These are phyloP conservation scores for Leccinum ochraceum DNA, from an alignment of 768 basidiomycete genomes.

Conservation along the genomic window DNA sequence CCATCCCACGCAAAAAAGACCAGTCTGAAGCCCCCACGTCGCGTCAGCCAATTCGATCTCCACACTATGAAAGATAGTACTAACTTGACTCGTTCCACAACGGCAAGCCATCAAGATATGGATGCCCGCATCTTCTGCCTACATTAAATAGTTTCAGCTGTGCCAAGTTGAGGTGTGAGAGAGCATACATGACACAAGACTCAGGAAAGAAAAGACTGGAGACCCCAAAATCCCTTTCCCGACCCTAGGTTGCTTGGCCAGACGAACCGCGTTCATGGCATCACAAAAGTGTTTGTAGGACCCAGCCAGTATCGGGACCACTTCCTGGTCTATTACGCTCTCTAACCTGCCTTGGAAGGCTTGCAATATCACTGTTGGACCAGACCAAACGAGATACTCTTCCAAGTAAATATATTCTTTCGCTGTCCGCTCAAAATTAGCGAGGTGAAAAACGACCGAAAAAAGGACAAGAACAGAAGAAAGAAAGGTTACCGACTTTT, in stretches of 20 bases:
- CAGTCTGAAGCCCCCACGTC: conserved; percentile 9
- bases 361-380: conserved; percentile 7
- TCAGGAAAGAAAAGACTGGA: background rate
- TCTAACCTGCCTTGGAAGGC: conserved; percentile 14
- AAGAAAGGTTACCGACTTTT: conserved; percentile 8
- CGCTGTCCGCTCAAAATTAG: background rate
- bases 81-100: conserved; percentile 17
- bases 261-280: background rate
- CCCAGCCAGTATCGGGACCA: conserved; percentile 2
- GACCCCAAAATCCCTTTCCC: background rate
- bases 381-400: conserved; percentile 19
- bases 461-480: background rate
- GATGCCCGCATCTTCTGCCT: conserved; percentile 9
- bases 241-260: background rate
- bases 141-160: background rate
- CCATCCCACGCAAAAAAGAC: conserved; percentile 15
- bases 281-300: conserved; percentile 15
- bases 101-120: background rate
- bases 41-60: background rate
- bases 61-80: background rate
- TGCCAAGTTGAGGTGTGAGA: background rate
- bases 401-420: conserved; percentile 5
- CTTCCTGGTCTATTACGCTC: conserved; percentile 9
- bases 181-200: conserved; percentile 10
- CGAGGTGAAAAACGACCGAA: background rate